A percentile compares a stretch with the other conserved stretches of the same genome.
Evolutionary conservation across 441 rosid species (phyloP).

Genomic region (Brassica balearica): DNA sequence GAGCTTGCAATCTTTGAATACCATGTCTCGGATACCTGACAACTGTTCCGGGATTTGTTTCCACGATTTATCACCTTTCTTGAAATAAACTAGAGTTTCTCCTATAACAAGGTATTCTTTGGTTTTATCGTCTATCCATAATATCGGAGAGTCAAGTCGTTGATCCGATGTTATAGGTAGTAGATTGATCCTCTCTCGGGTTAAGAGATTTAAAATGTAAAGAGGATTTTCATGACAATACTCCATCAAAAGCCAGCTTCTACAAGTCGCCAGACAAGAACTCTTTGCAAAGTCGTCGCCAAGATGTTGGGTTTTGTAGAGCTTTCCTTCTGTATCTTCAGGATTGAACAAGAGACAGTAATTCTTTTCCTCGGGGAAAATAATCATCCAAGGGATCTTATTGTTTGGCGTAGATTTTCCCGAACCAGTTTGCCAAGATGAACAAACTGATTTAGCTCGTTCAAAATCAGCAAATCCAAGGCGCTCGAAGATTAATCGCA

Average conservation of each 20-base stretch:
- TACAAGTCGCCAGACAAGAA: too few species aligned
- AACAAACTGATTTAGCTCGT: background rate
- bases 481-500: background rate
- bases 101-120: too few species aligned
- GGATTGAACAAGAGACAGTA: background rate
- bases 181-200: background rate
- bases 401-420: background rate
- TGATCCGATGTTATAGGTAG: background rate
- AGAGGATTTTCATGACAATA: too few species aligned
- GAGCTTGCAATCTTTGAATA: too few species aligned
- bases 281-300: background rate
- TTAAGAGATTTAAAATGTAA: too few species aligned
- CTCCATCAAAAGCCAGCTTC: too few species aligned
- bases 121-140: too few species aligned
- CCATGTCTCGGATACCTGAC: too few species aligned
- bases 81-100: too few species aligned
- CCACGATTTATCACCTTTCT: too few species aligned
- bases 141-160: too few species aligned
- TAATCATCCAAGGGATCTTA: background rate
- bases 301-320: background rate
- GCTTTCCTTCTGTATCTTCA: background rate
- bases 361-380: background rate
- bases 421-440: background rate
- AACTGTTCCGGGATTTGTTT: too few species aligned
- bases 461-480: background rate